Base-by-base conservation (phyloP, 495 filamentous ascomycete species). In the Cladorrhinum samala region DNA sequence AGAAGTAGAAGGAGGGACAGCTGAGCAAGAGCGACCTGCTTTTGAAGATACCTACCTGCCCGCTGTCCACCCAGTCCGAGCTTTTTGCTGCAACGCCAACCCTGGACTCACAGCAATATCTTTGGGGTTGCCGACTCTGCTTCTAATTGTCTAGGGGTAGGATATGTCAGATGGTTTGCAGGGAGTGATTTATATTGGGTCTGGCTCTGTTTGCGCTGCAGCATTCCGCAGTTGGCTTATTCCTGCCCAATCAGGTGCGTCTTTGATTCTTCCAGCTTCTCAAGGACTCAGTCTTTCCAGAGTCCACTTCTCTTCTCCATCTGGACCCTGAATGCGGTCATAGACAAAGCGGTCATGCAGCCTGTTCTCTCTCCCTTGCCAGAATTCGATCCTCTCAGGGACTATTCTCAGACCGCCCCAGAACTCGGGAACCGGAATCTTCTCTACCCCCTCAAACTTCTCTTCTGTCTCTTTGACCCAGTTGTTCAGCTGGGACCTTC, bases 291-390 rank as follows among this genome's bases (percentile, higher is more conserved):
- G 61, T 60, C 82, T 75, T 57, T 83, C 75, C 55, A 83, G 70
- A 54, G 68, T 76, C 74, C 81, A 88, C 59, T 69, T 73, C 42
- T 65, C 66, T 24, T 64, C 66, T 38, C 60, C 65, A 16, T 66
- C 60, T 16, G 61, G 45, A 16, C 65, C 59, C 43, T 60, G 62
- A 36, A 43, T 74, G 59, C 78, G 83, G 19, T 79, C 77, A 74
- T 97, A 98, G 54, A 83, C 73, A 68, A 97, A 96, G 20, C 93
- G 87, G 82, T 96, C 90, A 77, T 95, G 90, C 65, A 96, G 68
- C 33, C 93, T 79, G 74, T 84, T 95, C 52, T 84, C 77, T 50
- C 94, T 78, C 37, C 93, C 93, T 73, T 95, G 88, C 92, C 91
- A 96, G 69, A 96, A 96, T 76, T 96, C 91, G 37, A 96, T 78